Conservation (phyloP, 129 eudicot species). For the Daucus carota region DNA sequence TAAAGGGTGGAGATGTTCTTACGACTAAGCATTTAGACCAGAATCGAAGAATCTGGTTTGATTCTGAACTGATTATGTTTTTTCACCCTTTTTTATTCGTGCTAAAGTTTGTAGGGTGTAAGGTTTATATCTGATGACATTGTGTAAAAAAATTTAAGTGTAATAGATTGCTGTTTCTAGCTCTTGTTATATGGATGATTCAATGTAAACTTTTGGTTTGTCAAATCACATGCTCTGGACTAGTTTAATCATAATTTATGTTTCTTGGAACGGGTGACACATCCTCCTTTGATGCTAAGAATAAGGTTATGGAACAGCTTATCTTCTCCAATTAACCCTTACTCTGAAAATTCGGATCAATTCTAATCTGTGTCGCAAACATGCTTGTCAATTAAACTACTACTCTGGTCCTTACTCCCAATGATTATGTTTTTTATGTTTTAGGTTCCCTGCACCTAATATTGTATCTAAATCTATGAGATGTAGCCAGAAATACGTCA, state of each 20-base stretch:
- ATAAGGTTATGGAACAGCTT: neutral
- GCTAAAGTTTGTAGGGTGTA: neutral
- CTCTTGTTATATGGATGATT: neutral
- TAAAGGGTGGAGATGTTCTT: conserved; percentile 66
- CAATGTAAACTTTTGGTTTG: neutral
- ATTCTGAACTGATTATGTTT: neutral
- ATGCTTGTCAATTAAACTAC: neutral
- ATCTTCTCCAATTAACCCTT: neutral
- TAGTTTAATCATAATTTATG: neutral
- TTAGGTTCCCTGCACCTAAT: neutral
- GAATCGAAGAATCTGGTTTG: conserved; percentile 55
- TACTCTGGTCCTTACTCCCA: neutral
- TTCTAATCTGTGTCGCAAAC: neutral
- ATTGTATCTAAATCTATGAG: neutral
- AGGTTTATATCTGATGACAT: neutral
- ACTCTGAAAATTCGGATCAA: neutral
- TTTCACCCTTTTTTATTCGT: neutral
- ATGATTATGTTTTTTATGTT: neutral
- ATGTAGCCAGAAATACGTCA: neutral
- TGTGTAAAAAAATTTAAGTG: too few relatives aligned
- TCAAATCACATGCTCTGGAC: too few relatives aligned
- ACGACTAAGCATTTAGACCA: conserved; percentile 77
- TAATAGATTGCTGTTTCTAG: neutral
- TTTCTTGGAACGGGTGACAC: neutral
- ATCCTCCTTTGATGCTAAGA: neutral